Conservation (phyloP, 2,329 filamentous ascomycete species). For the Sclerotinia borealis region DNA sequence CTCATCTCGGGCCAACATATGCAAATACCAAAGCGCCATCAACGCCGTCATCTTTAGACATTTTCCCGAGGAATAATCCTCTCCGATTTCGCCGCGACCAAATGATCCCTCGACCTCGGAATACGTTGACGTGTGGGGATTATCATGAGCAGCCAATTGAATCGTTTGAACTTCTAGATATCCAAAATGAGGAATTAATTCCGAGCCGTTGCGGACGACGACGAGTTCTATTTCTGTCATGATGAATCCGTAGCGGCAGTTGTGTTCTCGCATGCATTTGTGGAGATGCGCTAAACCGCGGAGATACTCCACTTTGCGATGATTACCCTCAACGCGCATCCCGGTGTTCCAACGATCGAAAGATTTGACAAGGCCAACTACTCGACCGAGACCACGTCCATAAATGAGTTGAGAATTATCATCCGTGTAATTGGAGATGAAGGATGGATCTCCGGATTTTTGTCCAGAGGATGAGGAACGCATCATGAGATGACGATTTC, state of each 20-base stretch:
- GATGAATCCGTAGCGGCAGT: slow-evolving; percentile 91
- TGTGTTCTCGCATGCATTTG: slow-evolving; percentile 87
- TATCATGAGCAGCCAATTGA: slow-evolving; percentile 43
- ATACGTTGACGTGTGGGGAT: slow-evolving; percentile 17
- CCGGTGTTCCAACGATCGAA: slow-evolving; percentile 94
- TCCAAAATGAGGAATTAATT: slow-evolving; percentile 74
- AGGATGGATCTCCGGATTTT: slow-evolving; percentile 33
- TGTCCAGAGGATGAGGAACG: slow-evolving; percentile 20
- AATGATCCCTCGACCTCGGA: slow-evolving; percentile 22
- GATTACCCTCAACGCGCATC: slow-evolving; percentile 79
- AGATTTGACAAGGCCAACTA: slow-evolving; percentile 81
- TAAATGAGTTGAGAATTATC: slow-evolving; percentile 43
- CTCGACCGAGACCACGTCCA: slow-evolving; percentile 50
- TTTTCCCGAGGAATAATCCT: slow-evolving; percentile 35
- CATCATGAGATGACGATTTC: slow-evolving; percentile 49
- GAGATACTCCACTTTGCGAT: slow-evolving; percentile 84
- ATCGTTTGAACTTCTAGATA: slow-evolving; percentile 69
- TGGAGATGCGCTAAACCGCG: slow-evolving; percentile 81
- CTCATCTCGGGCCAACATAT: slow-evolving; percentile 62
- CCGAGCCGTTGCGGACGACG: slow-evolving; percentile 74
- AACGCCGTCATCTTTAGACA: slow-evolving; percentile 66
- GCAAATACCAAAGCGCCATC: slow-evolving; percentile 71
- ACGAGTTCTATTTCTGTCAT: slow-evolving; percentile 94
- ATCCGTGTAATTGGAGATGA: slow-evolving; percentile 47
- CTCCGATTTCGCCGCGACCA: slow-evolving; percentile 23